A percentile compares a stretch with the other conserved stretches of the same genome.
These are phyloP conservation scores for Hyaloscypha hepaticicola DNA, from an alignment of 495 filamentous ascomycete species.

Conservation along the genomic window DNA sequence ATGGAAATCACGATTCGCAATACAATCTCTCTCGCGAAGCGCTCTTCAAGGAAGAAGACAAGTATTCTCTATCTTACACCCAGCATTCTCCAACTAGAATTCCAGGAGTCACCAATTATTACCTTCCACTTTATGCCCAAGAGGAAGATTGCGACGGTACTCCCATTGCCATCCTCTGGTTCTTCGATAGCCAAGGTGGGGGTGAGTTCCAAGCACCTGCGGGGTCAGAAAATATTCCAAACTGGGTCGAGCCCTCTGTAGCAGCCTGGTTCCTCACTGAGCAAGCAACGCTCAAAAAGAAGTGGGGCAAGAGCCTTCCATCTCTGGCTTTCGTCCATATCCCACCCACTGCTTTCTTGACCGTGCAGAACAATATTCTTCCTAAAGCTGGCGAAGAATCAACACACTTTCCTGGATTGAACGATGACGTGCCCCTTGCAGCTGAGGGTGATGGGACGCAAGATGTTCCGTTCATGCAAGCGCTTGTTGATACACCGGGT, in stretches of 20 bases:
- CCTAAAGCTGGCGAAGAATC: constrained; percentile 28
- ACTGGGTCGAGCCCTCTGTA: constrained; percentile 50
- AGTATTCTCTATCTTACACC: constrained; percentile 55
- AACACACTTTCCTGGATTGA: constrained; percentile 58
- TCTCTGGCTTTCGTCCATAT: constrained; percentile 75
- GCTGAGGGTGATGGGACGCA: constrained; percentile 57
- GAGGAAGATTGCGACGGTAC: constrained; percentile 31
- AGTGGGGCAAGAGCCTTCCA: constrained; percentile 50
- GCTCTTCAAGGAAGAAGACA: constrained; percentile 55
- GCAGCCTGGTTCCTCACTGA: constrained; percentile 61
- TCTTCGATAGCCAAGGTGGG: constrained; percentile 72
- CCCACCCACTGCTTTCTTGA: constrained; percentile 56
- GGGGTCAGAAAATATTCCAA: constrained; percentile 32
- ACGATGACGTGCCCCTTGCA: constrained; percentile 59
- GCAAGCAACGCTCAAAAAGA: constrained; percentile 40
- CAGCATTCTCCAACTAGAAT: constrained; percentile 42
- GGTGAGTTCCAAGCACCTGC: constrained; percentile 44
- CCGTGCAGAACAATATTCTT: constrained; percentile 45
- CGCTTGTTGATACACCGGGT: constrained; percentile 53
- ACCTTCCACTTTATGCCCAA: constrained; percentile 50
- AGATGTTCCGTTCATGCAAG: constrained; percentile 65
- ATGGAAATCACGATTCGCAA: constrained; percentile 72
- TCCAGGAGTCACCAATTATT: constrained; percentile 71
- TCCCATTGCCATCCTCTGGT: constrained; percentile 64
- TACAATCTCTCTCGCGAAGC: constrained; percentile 55